phyloP scores from a whole-genome alignment of 495 filamentous ascomycete genomes.

The Aspergillus biplanus region DNA sequence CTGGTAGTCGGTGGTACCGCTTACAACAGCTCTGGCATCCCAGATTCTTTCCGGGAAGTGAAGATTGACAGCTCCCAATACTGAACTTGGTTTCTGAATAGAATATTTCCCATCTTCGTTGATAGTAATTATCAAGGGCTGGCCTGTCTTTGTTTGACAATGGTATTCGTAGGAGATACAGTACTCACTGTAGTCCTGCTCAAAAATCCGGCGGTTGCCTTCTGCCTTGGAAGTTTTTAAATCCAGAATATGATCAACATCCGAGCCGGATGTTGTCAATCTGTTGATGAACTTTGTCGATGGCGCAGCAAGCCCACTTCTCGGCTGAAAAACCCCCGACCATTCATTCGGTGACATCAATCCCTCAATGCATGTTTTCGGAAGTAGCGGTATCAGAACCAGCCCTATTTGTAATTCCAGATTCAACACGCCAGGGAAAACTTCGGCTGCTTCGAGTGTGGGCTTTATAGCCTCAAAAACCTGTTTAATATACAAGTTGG shows the following conservation, averaged over 20 bases:
- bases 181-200: constrained; percentile 26
- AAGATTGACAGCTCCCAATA: constrained; percentile 39
- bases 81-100: constrained; percentile 21
- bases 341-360: constrained; percentile 29
- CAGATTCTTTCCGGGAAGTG: constrained; percentile 50
- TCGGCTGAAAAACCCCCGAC: constrained; percentile 30
- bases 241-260: constrained; percentile 44
- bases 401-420: constrained; percentile 46
- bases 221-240: constrained; percentile 31
- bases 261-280: constrained; percentile 40
- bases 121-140: constrained; percentile 53
- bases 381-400: constrained; percentile 31
- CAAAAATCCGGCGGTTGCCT: constrained; percentile 35
- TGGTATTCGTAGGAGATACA: constrained; percentile 56
- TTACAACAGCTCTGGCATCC: constrained; percentile 46
- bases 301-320: constrained; percentile 19
- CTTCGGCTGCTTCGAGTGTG: constrained; percentile 30
- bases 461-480: constrained; percentile 30
- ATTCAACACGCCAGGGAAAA: constrained; percentile 34
- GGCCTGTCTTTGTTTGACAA: constrained; percentile 35
- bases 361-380: constrained; percentile 22
- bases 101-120: constrained; percentile 39
- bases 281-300: constrained; percentile 34
- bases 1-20: constrained; percentile 20
- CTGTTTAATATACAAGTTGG: constrained; percentile 16